Evolutionary conservation across 1,139 yeast genomes (phyloP), one percentile per base, ranked within the genome.

Genomic region (Trichomonascaceae sp.): DNA sequence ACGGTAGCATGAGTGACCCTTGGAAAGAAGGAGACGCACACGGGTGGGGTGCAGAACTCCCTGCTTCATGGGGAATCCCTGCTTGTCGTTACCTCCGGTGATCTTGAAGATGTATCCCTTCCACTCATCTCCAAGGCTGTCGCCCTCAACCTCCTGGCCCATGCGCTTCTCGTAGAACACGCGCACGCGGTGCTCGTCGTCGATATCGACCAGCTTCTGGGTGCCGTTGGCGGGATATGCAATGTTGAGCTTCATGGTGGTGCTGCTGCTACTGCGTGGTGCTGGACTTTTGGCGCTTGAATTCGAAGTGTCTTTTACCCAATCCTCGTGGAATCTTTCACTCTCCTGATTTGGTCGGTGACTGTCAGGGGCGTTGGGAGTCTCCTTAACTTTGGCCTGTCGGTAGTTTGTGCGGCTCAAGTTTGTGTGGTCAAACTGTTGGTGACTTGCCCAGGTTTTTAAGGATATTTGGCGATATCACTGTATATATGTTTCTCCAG

Each of bases 61-160:
- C 74, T 89, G 98, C 71, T 87, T 89, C 98, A 92, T 89, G 72
- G 98, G 97, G 95, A 89, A 92, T 75, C 98, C 98, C 76, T 89
- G 98, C 74, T 89, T 89, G 75, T 89, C 98, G 81, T 92, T 92
- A 79, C 98, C 98, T 65, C 98, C 98, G 57, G 97, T 72, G 69
- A 89, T 87, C 76, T 77, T 89, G 82, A 89, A 87, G 64, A 85
- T 69, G 87, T 89, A 89, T 62, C 98, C 98, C 72, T 85, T 87
- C 92, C 87, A 87, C 72, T 87, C 97, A 60, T 92, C 98, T 62
- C 94, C 93, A 59, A 89, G 80, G 51, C 84, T 69, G 71, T 89
- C 98, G 69, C 97, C 98, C 63, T 85, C 95, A 63, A 89, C 94
- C 72, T 89, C 98, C 74, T 85, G 96, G 62, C 98, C 98, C 79